Percentiles rank a stretch among this genome's conserved stretches.
Conservation (phyloP, 2,329 filamentous ascomycete genomes). For the Neoarthrinium moseri region DNA sequence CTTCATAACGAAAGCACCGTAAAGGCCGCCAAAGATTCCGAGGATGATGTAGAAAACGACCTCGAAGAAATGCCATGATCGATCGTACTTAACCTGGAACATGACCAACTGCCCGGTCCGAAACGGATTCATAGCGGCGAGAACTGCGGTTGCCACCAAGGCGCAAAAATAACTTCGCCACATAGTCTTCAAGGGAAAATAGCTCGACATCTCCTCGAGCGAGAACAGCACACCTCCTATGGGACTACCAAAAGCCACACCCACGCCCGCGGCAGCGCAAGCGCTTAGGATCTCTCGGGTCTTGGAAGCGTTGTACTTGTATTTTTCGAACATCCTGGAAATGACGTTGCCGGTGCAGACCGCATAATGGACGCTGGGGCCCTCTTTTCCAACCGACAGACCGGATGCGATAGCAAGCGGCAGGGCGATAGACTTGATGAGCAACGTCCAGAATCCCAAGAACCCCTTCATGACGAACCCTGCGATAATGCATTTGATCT, state of each 20-base stretch:
- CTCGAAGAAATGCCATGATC: constrained; percentile 98
- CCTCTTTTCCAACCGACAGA: constrained; percentile 93
- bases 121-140: constrained; percentile 97
- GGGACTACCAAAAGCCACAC: constrained; percentile 94
- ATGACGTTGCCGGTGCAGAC: constrained; percentile 98
- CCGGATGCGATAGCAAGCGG: constrained; percentile 93
- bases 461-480: constrained; percentile 99
- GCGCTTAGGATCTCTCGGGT: constrained; percentile 93
- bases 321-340: constrained; percentile 88
- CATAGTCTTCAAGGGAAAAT: constrained; percentile 95
- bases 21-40: constrained; percentile 89
- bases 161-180: constrained; percentile 99
- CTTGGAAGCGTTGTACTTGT: constrained; percentile 87
- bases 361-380: constrained; percentile 97
- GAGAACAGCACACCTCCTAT: constrained; percentile 97
- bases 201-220: constrained; percentile 94
- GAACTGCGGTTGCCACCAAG: constrained; percentile 85
- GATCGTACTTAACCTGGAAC: constrained; percentile 96
- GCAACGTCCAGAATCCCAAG: constrained; percentile 82
- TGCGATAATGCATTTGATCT: constrained; percentile 99
- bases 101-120: constrained; percentile 96
- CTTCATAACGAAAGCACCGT: constrained; percentile 95
- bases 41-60: constrained; percentile 88
- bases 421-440: constrained; percentile 91
- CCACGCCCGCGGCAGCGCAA: constrained; percentile 91